phyloP scores from a whole-genome alignment of 1,284 basidiomycete species.

The Puccinia coronata region DNA sequence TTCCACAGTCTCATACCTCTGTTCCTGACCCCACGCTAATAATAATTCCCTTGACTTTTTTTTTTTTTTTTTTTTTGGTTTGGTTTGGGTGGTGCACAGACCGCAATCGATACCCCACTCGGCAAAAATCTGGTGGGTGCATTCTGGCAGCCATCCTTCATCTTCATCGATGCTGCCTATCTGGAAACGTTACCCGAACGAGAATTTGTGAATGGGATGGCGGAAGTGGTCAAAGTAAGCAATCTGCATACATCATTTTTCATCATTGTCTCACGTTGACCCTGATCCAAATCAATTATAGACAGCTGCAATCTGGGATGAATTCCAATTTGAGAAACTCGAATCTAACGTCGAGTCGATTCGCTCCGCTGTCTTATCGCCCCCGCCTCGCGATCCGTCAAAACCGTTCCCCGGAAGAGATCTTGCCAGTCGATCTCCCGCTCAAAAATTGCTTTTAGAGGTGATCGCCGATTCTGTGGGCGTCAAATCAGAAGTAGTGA shows the following conservation, averaged over 20 bases:
- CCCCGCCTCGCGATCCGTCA: constrained; percentile 64
- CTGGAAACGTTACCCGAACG: constrained; percentile 86
- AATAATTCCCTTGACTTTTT: too few species aligned
- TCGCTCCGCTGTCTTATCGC: constrained; percentile 71
- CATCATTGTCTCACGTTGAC: background rate
- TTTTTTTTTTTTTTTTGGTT: background rate
- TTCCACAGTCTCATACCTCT: background rate
- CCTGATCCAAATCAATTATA: constrained; percentile 57
- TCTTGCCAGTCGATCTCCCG: constrained; percentile 70
- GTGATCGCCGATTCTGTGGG: constrained; percentile 83
- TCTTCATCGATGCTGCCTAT: constrained; percentile 97
- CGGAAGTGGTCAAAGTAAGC: constrained; percentile 90
- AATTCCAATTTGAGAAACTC: constrained; percentile 77
- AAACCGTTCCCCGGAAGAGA: constrained; percentile 57
- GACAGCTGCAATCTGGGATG: constrained; percentile 96
- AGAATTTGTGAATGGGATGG: constrained; percentile 98
- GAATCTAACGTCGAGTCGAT: constrained; percentile 82
- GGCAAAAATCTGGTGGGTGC: constrained; percentile 98
- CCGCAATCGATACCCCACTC: constrained; percentile 92
- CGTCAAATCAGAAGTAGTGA: constrained; percentile 92
- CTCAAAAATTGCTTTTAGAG: constrained; percentile 66
- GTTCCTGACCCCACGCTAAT: too few species aligned
- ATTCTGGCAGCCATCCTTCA: constrained; percentile 96
- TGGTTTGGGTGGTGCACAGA: constrained; percentile 62
- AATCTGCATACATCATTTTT: background rate